Percentiles rank a stretch among this genome's conserved stretches.
phyloP scores from a whole-genome alignment of 495 filamentous ascomycete genomes.

The Hypoxylon fragiforme region DNA sequence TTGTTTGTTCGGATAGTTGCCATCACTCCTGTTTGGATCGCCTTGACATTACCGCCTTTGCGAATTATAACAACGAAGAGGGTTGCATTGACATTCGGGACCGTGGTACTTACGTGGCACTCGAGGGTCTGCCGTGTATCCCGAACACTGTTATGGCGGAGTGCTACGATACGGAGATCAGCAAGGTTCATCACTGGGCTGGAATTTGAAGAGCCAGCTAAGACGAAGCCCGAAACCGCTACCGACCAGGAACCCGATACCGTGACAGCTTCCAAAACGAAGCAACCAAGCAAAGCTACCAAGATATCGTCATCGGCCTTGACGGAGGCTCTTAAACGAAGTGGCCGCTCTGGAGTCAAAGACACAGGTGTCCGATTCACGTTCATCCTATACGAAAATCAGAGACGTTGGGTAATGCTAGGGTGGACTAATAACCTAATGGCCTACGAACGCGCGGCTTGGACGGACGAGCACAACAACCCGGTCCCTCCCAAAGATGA shows the following conservation, averaged over 20 bases:
- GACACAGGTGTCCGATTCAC: constrained; percentile 87
- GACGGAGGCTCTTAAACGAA: constrained; percentile 35
- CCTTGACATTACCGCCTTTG: constrained; percentile 77
- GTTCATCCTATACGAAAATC: constrained; percentile 95
- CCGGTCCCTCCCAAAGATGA: constrained; percentile 72
- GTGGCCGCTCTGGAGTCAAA: constrained; percentile 40
- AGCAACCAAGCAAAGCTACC: constrained; percentile 22
- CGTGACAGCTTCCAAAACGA: constrained; percentile 13
- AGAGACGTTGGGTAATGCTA: constrained; percentile 90
- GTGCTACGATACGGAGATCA: constrained; percentile 67
- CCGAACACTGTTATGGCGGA: constrained; percentile 89
- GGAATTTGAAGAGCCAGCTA: constrained; percentile 56
- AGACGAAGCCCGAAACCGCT: constrained; percentile 29
- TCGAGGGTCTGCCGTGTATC: constrained; percentile 83
- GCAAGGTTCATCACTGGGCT: constrained; percentile 76
- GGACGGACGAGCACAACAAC: constrained; percentile 96
- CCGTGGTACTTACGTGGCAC: constrained; percentile 85
- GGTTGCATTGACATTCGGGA: constrained; percentile 76
- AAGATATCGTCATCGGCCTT: constrained; percentile 34
- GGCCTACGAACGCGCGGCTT: constrained; percentile 82
- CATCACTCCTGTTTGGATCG: constrained; percentile 84
- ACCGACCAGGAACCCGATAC: constrained; percentile 14
- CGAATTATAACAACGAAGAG: constrained; percentile 86
- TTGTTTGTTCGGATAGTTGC: constrained; percentile 88
- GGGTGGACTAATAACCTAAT: constrained; percentile 94